These are phyloP conservation scores for Torrubiellomyces zombiae DNA, from an alignment of 2,329 filamentous ascomycete genomes.

Conservation along the genomic window DNA sequence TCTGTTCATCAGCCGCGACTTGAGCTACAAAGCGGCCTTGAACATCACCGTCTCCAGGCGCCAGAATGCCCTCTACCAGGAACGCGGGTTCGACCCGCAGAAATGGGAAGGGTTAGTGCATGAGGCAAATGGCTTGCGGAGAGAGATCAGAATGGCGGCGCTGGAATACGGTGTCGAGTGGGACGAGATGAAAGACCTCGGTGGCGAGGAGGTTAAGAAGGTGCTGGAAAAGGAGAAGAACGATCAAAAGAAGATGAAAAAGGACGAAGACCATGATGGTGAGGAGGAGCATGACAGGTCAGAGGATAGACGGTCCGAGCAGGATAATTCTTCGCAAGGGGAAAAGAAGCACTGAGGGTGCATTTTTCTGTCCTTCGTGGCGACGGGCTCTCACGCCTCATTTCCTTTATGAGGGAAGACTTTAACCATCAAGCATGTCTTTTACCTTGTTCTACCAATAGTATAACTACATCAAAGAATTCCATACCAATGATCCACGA, in stretches of 20 bases:
- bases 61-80: constrained; percentile 60
- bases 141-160: constrained; percentile 66
- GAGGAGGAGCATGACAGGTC: constrained; percentile 20
- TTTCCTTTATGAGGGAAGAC: no score
- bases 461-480: no score
- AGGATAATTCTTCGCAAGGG: constrained; percentile 13
- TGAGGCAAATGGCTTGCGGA: constrained; percentile 60
- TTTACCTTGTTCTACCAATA: no score
- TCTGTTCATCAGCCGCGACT: constrained; percentile 77
- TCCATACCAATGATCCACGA: no score
- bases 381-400: no score
- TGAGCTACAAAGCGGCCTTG: constrained; percentile 72
- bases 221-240: constrained; percentile 36
- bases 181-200: constrained; percentile 62
- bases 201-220: constrained; percentile 45
- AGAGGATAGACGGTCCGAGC: constrained; percentile 15
- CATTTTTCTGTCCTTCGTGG: no score
- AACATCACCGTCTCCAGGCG: constrained; percentile 71
- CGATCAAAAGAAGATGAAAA: constrained; percentile 16
- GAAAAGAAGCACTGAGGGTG: constrained; percentile 6
- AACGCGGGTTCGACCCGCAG: constrained; percentile 56
- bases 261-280: constrained; percentile 22
- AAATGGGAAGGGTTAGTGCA: constrained; percentile 67
- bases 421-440: no score
- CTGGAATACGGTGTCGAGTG: constrained; percentile 83